A percentile compares a stretch with the other conserved stretches of the same genome.
These are phyloP conservation scores for Thelonectria rubi DNA, from an alignment of 2,329 filamentous ascomycete genomes.

Conservation along the genomic window DNA sequence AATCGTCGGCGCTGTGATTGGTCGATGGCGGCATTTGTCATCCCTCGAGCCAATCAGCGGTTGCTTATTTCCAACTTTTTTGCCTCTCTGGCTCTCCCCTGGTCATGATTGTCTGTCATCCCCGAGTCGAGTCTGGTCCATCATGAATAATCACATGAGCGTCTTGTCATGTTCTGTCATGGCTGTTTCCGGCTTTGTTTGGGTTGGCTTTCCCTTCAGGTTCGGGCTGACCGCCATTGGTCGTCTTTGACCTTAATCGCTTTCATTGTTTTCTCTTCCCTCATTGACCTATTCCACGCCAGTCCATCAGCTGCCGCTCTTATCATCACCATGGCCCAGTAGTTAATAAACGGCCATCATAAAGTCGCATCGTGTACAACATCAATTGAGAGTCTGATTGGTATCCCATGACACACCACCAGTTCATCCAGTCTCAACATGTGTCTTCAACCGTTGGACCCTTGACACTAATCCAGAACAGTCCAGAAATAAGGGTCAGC, in stretches of 20 bases:
- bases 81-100: not conserved
- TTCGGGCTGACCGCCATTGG: not conserved
- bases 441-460: too few species aligned
- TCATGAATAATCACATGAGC: slow-evolving; percentile 22
- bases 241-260: not conserved
- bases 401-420: too few species aligned
- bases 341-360: too few species aligned
- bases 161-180: slow-evolving; percentile 18
- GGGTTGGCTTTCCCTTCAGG: not conserved
- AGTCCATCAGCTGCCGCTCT: not conserved
- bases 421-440: too few species aligned
- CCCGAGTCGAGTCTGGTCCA: slow-evolving; percentile 5
- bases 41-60: slow-evolving; percentile 16
- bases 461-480: too few species aligned
- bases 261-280: too few species aligned
- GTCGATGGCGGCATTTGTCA: accelerated
- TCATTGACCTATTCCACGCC: too few species aligned
- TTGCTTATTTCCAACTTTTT: slow-evolving; percentile 41
- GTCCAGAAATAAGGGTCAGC: too few species aligned
- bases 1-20: slow-evolving; percentile 32
- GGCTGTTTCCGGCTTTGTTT: not conserved
- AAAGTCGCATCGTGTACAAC: too few species aligned
- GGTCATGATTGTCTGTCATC: slow-evolving; percentile 1
- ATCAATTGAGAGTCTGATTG: too few species aligned
- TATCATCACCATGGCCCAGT: too few species aligned